These are phyloP conservation scores for Rhododendron mucronatum DNA, from an alignment of 148 eudicot genomes.

Conservation along the genomic window DNA sequence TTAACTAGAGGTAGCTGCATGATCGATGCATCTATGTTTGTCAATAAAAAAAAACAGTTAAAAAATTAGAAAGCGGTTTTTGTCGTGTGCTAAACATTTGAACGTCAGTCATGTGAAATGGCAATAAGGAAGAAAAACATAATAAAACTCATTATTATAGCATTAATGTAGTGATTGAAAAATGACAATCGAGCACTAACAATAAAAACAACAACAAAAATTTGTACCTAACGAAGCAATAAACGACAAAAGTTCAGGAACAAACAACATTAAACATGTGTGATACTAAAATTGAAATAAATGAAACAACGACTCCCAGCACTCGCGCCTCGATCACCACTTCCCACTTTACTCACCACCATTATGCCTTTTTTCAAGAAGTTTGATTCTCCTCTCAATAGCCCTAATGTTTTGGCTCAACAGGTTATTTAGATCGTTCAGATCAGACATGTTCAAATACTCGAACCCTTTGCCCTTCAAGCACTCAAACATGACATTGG, in stretches of 20 bases:
- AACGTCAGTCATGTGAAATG: neutral
- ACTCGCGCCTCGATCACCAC: neutral
- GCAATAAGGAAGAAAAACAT: neutral
- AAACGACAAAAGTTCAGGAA: neutral
- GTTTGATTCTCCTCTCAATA: neutral
- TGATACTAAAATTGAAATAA: neutral
- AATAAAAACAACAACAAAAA: neutral
- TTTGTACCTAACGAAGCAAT: neutral
- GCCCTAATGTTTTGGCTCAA: neutral
- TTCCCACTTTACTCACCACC: neutral
- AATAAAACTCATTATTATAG: neutral
- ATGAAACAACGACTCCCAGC: neutral
- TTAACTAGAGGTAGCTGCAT: neutral
- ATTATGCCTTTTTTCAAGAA: neutral
- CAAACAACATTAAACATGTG: neutral
- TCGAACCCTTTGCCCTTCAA: neutral
- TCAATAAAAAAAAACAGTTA: neutral
- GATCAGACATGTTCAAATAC: neutral
- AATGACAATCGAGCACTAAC: neutral
- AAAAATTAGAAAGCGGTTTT: neutral
- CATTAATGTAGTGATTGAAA: neutral
- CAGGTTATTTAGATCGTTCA: neutral
- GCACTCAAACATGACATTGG: neutral
- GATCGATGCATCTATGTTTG: neutral
- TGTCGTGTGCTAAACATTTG: neutral